Percentiles rank a stretch among this genome's conserved stretches.
Evolutionary conservation across 352 stramenopile genomes (phyloP).

Genomic region (Phytopythium chamaehyphon): DNA sequence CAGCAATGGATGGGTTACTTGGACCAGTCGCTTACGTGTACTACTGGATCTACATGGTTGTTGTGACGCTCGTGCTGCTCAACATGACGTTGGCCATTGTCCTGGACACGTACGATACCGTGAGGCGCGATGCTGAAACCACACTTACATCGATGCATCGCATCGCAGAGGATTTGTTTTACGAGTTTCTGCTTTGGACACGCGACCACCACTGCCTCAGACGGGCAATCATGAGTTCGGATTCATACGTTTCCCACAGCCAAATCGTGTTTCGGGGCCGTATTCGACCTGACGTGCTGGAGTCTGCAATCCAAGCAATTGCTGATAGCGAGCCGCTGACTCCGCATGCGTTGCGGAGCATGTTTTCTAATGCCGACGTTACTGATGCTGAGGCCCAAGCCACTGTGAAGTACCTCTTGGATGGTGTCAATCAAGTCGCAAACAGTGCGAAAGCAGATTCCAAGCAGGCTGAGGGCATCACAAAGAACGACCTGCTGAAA

Average conservation of each 20-base stretch:
- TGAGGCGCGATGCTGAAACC: conserved; percentile 26
- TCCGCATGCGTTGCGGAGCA: conserved; percentile 6
- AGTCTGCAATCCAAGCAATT: conserved; percentile 7
- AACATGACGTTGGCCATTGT: conserved; percentile 80
- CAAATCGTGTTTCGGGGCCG: conserved; percentile 16
- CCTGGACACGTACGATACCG: conserved; percentile 49
- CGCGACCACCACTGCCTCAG: conserved; percentile 3
- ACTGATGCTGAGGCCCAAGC: conserved; percentile 12
- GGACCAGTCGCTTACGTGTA: conserved; percentile 42
- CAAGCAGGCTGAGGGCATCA: not conserved
- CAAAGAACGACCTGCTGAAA: not conserved
- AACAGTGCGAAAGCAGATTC: conserved; percentile 2
- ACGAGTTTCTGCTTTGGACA: conserved; percentile 16
- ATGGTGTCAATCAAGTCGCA: conserved; percentile 10
- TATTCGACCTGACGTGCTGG: conserved; percentile 18
- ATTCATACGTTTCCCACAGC: conserved; percentile 2
- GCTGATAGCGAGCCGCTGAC: conserved; percentile 13
- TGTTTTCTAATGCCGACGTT: conserved; percentile 13
- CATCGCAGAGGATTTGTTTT: conserved; percentile 18
- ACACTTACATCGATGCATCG: conserved; percentile 21
- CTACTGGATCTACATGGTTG: conserved; percentile 66
- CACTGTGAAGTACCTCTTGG: conserved; percentile 15
- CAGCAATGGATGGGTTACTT: conserved; percentile 34
- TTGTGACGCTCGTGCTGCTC: conserved; percentile 60
- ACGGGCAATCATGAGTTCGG: conserved; percentile 4